A percentile compares a stretch with the other conserved stretches of the same genome.
Conservation (phyloP, 805 yeast genomes). For the Cyberlindnera xishuangbannaensis region DNA sequence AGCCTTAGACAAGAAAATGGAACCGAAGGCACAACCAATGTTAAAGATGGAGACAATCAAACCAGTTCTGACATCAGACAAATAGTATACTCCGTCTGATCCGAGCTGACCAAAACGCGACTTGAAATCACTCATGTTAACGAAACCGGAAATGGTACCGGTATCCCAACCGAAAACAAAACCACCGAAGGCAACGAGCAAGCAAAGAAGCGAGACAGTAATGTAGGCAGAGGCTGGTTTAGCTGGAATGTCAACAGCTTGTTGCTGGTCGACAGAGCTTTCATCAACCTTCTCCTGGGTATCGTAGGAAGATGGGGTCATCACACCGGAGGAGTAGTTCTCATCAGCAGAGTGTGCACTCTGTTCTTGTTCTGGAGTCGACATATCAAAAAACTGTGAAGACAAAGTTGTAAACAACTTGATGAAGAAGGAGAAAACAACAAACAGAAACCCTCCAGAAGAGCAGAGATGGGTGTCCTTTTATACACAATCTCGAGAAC, state of each 20-base stretch:
- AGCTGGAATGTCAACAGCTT: constrained; percentile 21
- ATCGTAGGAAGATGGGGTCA: constrained; percentile 20
- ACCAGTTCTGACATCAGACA: constrained; percentile 51
- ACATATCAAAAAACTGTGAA: constrained; percentile 6
- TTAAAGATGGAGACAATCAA: constrained; percentile 57
- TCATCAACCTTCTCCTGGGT: constrained; percentile 14
- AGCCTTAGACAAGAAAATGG: constrained; percentile 49
- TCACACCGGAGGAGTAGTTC: constrained; percentile 14
- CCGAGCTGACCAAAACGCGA: constrained; percentile 48
- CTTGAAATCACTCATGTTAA: constrained; percentile 48
- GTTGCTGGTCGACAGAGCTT: constrained; percentile 8
- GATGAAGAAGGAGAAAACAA: not conserved
- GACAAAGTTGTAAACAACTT: not conserved
- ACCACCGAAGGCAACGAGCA: constrained; percentile 68
- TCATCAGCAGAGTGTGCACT: constrained; percentile 9
- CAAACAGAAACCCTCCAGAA: not conserved
- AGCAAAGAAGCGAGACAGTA: constrained; percentile 27
- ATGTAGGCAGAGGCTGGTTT: constrained; percentile 29
- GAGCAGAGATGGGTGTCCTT: too few species aligned
- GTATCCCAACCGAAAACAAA: constrained; percentile 78
- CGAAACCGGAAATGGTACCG: constrained; percentile 74
- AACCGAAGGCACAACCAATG: constrained; percentile 74
- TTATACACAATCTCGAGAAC: too few species aligned
- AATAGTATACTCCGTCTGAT: constrained; percentile 37
- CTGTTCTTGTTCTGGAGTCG: constrained; percentile 12